Evolutionary conservation across 331 rosid species (phyloP), one percentile per base, ranked within the genome.

Genomic region (Rhamnella rubrinervis): DNA sequence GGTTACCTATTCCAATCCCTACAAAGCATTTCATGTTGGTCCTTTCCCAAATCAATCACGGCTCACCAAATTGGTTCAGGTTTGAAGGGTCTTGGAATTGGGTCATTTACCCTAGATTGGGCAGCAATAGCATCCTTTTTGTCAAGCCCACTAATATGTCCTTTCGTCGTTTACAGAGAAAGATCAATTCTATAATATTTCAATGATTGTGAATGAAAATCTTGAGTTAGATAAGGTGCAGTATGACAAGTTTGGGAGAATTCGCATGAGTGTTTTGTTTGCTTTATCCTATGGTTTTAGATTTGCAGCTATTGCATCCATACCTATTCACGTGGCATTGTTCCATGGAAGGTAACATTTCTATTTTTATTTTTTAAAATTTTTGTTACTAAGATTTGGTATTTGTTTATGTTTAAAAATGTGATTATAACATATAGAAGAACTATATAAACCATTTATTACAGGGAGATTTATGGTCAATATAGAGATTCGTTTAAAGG

Each of bases 401-500:
- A 10, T 12, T 12, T 50, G 55, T 14, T 50, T 50, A 7, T 23
- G 23, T 12, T 12, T 13, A 10, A 50, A 50, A 50, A 50, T 50
- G 15, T 14, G 15, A 8, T 46, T 46, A 46, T 4, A 53, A 55
- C 7, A 21, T 55, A 11, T 55, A n/a, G 8, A 53, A n/a, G 8
- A 53, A 53, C 19, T 15, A 53, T 1, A 18, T 2, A n/a, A 18
- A n/a, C 5, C 28, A 55, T n/a, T n/a, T 8, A 55, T 39, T 21
- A 7, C 75, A 92, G 97, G 86, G 97, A 92, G 85, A 92, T 92
- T 58, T 72, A 75, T 77, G 72, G 71, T n/a, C 86, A 80, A 1
- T 89, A 78, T 52, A 80, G 78, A 16, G 96, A 90, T 40, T 82
- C 97, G 13, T 59, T 78, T 1, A 41, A 61, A 37, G 93, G 86